These are phyloP conservation scores for Zymoseptoria passerinii DNA, from an alignment of 2,329 filamentous ascomycete species.

Conservation along the genomic window DNA sequence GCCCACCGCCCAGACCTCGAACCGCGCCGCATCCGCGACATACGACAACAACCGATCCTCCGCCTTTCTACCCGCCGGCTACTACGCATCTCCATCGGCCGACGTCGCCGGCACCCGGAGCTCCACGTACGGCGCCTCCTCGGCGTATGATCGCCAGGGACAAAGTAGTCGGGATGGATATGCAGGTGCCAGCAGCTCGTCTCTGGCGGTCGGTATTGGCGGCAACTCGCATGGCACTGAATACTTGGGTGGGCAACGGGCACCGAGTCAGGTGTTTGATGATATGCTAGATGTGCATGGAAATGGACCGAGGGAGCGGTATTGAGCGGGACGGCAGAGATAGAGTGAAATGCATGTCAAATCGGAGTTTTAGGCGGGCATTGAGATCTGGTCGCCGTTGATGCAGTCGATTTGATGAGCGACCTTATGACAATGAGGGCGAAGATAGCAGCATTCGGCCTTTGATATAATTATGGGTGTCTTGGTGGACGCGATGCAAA, in stretches of 20 bases:
- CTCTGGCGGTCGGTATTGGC: slow-evolving; percentile 25
- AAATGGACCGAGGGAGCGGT: slow-evolving; percentile 21
- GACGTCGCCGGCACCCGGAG: slow-evolving; percentile 33
- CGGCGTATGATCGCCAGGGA: slow-evolving; percentile 1
- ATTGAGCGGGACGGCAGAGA: not conserved
- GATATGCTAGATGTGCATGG: slow-evolving; percentile 75
- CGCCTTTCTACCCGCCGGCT: slow-evolving; percentile 79
- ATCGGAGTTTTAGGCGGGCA: not conserved
- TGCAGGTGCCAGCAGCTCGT: slow-evolving; percentile 28
- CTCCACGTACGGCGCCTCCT: slow-evolving; percentile 35
- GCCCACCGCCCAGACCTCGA: slow-evolving; percentile 62
- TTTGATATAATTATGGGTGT: not conserved
- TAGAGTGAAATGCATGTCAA: not conserved
- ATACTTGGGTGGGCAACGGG: slow-evolving; percentile 57
- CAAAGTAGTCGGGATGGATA: slow-evolving; percentile 1
- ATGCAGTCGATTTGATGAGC: not conserved
- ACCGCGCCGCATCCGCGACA: slow-evolving; percentile 28
- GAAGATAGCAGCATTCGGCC: not conserved
- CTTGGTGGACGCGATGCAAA: not conserved
- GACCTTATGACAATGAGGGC: not conserved
- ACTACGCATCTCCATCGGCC: slow-evolving; percentile 66
- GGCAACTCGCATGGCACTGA: slow-evolving; percentile 35
- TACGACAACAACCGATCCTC: slow-evolving; percentile 57
- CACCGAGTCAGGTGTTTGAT: slow-evolving; percentile 83
- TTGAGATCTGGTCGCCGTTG: not conserved